Evolutionary conservation across 768 basidiomycete genomes (phyloP), one percentile per base, ranked within the genome.

Genomic region (Dentipellis sp.): DNA sequence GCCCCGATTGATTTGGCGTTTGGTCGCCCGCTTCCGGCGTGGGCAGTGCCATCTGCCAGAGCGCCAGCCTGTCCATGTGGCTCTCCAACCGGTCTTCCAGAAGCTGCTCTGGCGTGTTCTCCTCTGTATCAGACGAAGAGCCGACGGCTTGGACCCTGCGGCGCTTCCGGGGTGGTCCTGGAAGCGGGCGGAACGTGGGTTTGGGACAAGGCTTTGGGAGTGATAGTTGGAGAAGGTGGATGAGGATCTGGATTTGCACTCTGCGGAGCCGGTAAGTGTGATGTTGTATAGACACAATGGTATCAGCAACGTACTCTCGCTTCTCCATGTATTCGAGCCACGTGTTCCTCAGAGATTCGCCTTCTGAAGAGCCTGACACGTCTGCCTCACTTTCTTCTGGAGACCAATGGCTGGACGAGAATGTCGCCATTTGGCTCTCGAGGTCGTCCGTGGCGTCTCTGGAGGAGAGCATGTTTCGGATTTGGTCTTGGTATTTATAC

Each of bases 41-140:
- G 36, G 67, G 64, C 3, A 58, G 59, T 59, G 74, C 67, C 19
- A 91, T 77, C 63, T 91, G 89, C 86, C 87, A 88, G 70, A 78
- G 79, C 2, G 80, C 84, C 3, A 88, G 67, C 63, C 83, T 87
- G 68, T 91, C 88, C 84, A 89, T 88, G 67, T 85, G 83, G 1
- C 74, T 72, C 65, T 91, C 84, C 3, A 88, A 66, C 63, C 83
- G 88, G 68, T 91, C 83, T 51, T 80, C 78, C 11, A 71, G 64
- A 12, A 61, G 29, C 22, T 54, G 40, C 38, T 46, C 49, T 9
- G 64, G 55, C 19, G 64, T 59, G 16, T 50, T 59, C 52, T 58
- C 45, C 12, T 56, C 52, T 12, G 56, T 48, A 9, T 55, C 60
- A 23, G 62, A 59, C 50, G 63, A 45, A 23, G 65, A 55, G 62